Conservation (phyloP, 371 early-diverging fungal species). For the Rhizopus sp. region DNA sequence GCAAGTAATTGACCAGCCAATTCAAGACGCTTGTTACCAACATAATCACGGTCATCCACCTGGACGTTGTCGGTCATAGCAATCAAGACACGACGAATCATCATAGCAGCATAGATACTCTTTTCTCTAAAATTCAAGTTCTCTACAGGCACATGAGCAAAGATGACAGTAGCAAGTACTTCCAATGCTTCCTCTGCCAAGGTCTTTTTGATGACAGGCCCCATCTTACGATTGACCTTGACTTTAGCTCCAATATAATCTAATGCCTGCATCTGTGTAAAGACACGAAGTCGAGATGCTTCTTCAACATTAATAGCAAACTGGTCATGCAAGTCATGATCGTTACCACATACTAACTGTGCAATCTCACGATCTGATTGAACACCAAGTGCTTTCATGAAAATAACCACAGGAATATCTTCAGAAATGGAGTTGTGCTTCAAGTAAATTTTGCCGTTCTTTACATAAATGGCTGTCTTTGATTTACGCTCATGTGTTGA, state of each 20-base stretch:
- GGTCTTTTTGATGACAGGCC: constrained; percentile 57
- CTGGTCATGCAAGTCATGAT: constrained; percentile 79
- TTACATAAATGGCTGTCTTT: constrained; percentile 90
- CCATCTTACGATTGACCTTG: constrained; percentile 65
- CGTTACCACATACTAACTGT: constrained; percentile 89
- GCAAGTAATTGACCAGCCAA: constrained; percentile 98
- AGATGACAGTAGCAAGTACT: constrained; percentile 88
- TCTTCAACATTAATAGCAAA: constrained; percentile 95
- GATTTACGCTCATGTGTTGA: constrained; percentile 98
- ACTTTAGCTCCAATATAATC: constrained; percentile 88
- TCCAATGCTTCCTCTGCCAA: constrained; percentile 93
- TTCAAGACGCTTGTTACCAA: constrained; percentile 99
- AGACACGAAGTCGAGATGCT: constrained; percentile 70
- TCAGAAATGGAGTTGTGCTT: constrained; percentile 95
- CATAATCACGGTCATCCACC: constrained; percentile 99
- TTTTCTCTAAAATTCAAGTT: constrained; percentile 92
- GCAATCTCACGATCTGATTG: constrained; percentile 96
- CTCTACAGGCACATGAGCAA: constrained; percentile 96
- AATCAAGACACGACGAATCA: constrained; percentile 96
- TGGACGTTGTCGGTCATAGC: constrained; percentile 81
- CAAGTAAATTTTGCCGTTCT: constrained; percentile 84
- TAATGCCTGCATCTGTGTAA: constrained; percentile 92
- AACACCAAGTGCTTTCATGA: constrained; percentile 95
- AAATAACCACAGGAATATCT: constrained; percentile 92
- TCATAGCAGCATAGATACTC: constrained; percentile 94